These are phyloP conservation scores for Mycena rosella DNA, from an alignment of 768 basidiomycete genomes.

Conservation along the genomic window DNA sequence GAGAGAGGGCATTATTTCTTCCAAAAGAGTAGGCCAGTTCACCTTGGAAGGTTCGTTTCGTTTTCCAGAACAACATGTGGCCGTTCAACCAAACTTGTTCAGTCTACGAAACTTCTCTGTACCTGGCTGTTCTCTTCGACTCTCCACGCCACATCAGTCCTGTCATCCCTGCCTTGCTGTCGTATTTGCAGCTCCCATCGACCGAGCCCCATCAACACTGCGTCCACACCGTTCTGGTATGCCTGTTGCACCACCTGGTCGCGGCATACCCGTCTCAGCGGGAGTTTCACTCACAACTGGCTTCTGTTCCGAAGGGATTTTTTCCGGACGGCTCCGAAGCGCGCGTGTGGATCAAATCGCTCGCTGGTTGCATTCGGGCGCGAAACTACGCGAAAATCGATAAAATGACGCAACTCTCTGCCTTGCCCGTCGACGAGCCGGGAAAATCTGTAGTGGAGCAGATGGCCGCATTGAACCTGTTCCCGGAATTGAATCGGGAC, in stretches of 20 bases:
- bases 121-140: constrained; percentile 72
- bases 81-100: constrained; percentile 7
- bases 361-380: constrained; percentile 66
- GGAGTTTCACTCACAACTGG: constrained; percentile 61
- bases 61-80: not conserved
- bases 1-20: constrained; percentile 78
- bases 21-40: constrained; percentile 70
- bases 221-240: constrained; percentile 56
- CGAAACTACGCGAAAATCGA: constrained; percentile 69
- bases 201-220: constrained; percentile 41
- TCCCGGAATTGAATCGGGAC: constrained; percentile 28
- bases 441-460: constrained; percentile 4
- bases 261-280: constrained; percentile 75
- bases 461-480: not conserved
- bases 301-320: constrained; percentile 54
- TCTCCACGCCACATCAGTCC: constrained; percentile 72
- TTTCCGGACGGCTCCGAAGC: constrained; percentile 52
- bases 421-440: constrained; percentile 25
- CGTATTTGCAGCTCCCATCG: constrained; percentile 56
- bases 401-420: constrained; percentile 49
- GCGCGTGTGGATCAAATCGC: constrained; percentile 62
- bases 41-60: constrained; percentile 71
- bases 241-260: constrained; percentile 70
- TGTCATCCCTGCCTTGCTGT: constrained; percentile 71
- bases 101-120: constrained; percentile 84